Conservation (phyloP, 2,329 filamentous ascomycete species). For the Fusarium falciforme region DNA sequence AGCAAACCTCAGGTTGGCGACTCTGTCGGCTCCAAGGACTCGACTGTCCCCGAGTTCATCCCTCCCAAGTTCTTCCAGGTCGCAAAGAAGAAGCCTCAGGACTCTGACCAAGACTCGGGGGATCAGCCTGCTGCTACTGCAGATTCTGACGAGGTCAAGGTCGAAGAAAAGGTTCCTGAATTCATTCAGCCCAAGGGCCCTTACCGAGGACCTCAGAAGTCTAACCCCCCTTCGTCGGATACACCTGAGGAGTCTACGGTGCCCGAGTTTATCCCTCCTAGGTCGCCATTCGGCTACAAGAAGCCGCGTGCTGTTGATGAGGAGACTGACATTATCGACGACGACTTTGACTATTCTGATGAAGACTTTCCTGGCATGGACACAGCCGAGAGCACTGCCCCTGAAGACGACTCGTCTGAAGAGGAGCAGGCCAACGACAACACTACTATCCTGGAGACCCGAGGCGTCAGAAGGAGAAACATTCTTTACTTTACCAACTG, state of each 20-base stretch:
- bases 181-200: slow-evolving; percentile 20
- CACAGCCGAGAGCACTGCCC: not conserved
- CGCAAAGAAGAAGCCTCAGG: not conserved
- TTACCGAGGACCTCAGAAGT: slow-evolving; percentile 14
- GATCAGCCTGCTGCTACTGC: not conserved
- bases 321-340: slow-evolving; percentile 9
- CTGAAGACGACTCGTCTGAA: slow-evolving; percentile 5
- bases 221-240: not conserved
- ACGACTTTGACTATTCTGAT: slow-evolving; percentile 11
- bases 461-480: slow-evolving; percentile 47
- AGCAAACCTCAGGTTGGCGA: not conserved
- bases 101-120: not conserved
- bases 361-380: slow-evolving; percentile 17
- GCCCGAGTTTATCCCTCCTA: slow-evolving; percentile 5
- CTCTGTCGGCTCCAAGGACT: not conserved
- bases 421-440: slow-evolving; percentile 14
- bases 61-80: not conserved
- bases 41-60: not conserved
- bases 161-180: not conserved
- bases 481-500: slow-evolving; percentile 67
- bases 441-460: slow-evolving; percentile 21
- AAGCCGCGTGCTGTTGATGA: slow-evolving; percentile 9
- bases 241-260: not conserved
- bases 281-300: not conserved
- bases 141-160: not conserved